A percentile compares a stretch with the other conserved stretches of the same genome.
These are phyloP conservation scores for Straminergon stramineum DNA, from an alignment of 225 moss, liverwort and hornwort species.

Conservation along the genomic window DNA sequence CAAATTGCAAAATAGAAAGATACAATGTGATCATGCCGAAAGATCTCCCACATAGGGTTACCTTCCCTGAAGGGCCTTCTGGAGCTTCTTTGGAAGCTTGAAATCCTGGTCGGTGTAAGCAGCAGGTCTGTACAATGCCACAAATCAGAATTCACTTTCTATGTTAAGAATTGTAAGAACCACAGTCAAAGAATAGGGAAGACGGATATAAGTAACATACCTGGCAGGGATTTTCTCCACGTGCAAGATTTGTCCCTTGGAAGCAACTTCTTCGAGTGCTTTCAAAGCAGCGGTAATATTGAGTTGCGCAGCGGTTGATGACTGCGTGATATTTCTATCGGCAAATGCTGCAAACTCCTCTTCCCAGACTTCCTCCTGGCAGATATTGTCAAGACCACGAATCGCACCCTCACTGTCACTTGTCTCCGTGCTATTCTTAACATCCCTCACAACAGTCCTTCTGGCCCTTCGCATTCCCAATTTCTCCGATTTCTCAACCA, in stretches of 20 bases:
- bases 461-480: not conserved
- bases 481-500: not conserved
- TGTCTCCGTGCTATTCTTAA: constrained; percentile 28
- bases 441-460: constrained; percentile 20
- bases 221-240: constrained; percentile 43
- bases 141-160: not conserved
- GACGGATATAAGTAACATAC: not conserved
- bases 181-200: not conserved
- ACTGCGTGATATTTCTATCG: not conserved
- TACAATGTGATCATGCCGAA: not conserved
- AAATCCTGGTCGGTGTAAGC: constrained; percentile 31
- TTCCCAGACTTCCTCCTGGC: constrained; percentile 18
- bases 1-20: not conserved
- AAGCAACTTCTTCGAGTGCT: constrained; percentile 33
- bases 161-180: not conserved
- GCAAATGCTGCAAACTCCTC: constrained; percentile 21
- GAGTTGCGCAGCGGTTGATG: not conserved
- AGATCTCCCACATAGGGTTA: not conserved
- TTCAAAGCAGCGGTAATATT: constrained; percentile 25
- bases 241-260: constrained; percentile 48
- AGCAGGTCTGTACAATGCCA: constrained; percentile 32
- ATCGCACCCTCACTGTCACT: not conserved
- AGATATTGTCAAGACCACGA: not conserved
- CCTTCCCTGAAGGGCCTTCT: constrained; percentile 43
- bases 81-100: constrained; percentile 49